Evolutionary conservation across 495 filamentous ascomycete species (phyloP), one percentile per base, ranked within the genome.

Genomic region (Polyplosphaeria fusca): DNA sequence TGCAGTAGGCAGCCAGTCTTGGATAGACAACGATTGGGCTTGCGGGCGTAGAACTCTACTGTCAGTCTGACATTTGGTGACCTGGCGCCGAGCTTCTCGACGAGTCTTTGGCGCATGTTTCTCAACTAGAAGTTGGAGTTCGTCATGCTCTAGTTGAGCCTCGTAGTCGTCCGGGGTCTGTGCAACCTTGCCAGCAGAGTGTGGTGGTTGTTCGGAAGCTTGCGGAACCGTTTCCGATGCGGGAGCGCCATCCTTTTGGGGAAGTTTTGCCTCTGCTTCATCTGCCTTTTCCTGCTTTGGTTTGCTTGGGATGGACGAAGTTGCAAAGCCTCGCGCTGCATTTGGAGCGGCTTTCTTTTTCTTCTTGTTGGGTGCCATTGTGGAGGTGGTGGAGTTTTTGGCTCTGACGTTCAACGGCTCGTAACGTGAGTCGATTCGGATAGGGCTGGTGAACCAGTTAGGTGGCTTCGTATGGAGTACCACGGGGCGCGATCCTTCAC

Each of bases 251-350:
- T 56, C 64, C 23, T 48, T 51, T 22, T 46, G 27, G 14, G 39
- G 19, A 9, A 39, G 11, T 25, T 70, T 57, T 60, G 37, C 9
- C 24, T 54, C 32, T 7, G 53, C 23, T 27, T 57, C 62, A 5
- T 24, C 35, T 1, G 54, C 53, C 42, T 60, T 58, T 20, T 73
- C 70, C 11, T 42, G 40, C 48, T 70, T 71, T 16, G 67, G 41
- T 51, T 94, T 96, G 5, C 87, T 92, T 35, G 89, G 86, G 45
- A 89, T 77, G 12, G 92, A 96, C 13, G 88, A 91, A 1, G 93
- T 98, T 55, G 91, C 89, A 74, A 96, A 90, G 7, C 90, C 91
- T 64, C 93, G 81, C 38, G 88, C 87, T 24, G 92, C 88, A 70
- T 96, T 96, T 16, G 82, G 77, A 14, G 76, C 79, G 41, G 86